Evolutionary conservation across 2,329 filamentous ascomycete species (phyloP), one percentile per base, ranked within the genome.

Genomic region (Bimuria novae-zelandiae): DNA sequence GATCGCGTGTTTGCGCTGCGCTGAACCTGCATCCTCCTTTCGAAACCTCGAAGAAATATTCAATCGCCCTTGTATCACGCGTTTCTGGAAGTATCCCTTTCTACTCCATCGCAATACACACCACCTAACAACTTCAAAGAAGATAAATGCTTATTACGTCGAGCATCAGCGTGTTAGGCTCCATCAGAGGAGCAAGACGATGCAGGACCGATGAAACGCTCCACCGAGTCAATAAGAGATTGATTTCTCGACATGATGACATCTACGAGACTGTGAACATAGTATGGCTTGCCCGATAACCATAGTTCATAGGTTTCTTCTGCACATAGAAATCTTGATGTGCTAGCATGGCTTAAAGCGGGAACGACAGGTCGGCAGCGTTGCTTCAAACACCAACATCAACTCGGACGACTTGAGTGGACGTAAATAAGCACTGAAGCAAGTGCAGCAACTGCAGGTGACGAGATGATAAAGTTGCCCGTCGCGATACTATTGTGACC

Each of bases 1-100:
- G 30, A 33, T 4, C n/a, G n/a, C n/a, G 30, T 12, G 12, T n/a
- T 33, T n/a, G 11, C n/a, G 30, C 11, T 33, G 12, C 10, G 12
- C n/a, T 4, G n/a, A 33, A n/a, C 30, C 30, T 11, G n/a, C 12
- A n/a, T n/a, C n/a, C n/a, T 33, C 30, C 4, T 33, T 33, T 12
- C 30, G n/a, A 12, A n/a, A 33, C n/a, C 30, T 33, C 10, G 30
- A 33, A 33, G 5, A 33, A n/a, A 33, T 33, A 5, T n/a, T 52
- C 27, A 16, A 42, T 21, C 36, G 35, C n/a, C n/a, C 14, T 10
- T 54, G 45, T 44, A 40, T 44, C n/a, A 16, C 29, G 16, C 36
- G 51, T 12, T 49, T 54, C 17, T 54, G 45, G 30, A 12, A 33
- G n/a, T 12, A 33, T 33, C 10, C 30, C 30, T 33, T 33, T 33